These are phyloP conservation scores for Cyclanthera cordifolia DNA, from an alignment of 306 rosid genomes.

Conservation along the genomic window DNA sequence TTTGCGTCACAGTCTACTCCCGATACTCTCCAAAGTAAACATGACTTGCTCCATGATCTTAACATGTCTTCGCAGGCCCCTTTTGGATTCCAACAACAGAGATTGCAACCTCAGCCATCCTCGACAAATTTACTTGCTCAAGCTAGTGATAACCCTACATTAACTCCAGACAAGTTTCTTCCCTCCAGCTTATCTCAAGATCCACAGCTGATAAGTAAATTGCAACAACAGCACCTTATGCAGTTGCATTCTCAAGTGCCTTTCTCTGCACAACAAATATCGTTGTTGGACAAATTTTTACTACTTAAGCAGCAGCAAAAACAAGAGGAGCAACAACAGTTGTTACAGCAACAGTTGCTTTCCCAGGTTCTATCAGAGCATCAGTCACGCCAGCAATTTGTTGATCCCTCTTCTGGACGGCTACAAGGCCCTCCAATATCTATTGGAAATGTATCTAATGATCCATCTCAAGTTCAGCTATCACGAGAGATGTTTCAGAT, in stretches of 20 bases:
- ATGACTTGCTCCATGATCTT: constrained; percentile 51
- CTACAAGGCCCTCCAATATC: constrained; percentile 42
- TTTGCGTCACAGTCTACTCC: constrained; percentile 46
- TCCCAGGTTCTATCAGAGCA: constrained; percentile 72
- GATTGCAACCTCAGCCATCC: constrained; percentile 47
- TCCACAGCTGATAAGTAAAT: constrained; percentile 59
- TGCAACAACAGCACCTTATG: constrained; percentile 73
- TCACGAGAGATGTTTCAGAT: constrained; percentile 32
- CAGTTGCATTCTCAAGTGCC: constrained; percentile 75
- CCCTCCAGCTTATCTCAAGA: constrained; percentile 63
- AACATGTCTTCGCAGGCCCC: constrained; percentile 51
- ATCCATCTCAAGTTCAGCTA: constrained; percentile 38
- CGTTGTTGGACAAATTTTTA: constrained; percentile 54
- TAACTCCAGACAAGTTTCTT: constrained; percentile 53
- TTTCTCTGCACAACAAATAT: constrained; percentile 57
- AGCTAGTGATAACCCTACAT: constrained; percentile 45
- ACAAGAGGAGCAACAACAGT: constrained; percentile 71
- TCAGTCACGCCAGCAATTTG: constrained; percentile 46
- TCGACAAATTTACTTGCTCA: constrained; percentile 41
- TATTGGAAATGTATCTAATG: constrained; percentile 35
- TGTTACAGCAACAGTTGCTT: constrained; percentile 65
- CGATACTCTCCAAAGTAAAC: constrained; percentile 49
- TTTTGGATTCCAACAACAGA: constrained; percentile 68
- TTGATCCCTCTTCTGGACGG: constrained; percentile 54
- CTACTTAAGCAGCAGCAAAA: constrained; percentile 80